These are phyloP conservation scores for Solanum virginianum DNA, from an alignment of 257 asterid species.

Conservation along the genomic window DNA sequence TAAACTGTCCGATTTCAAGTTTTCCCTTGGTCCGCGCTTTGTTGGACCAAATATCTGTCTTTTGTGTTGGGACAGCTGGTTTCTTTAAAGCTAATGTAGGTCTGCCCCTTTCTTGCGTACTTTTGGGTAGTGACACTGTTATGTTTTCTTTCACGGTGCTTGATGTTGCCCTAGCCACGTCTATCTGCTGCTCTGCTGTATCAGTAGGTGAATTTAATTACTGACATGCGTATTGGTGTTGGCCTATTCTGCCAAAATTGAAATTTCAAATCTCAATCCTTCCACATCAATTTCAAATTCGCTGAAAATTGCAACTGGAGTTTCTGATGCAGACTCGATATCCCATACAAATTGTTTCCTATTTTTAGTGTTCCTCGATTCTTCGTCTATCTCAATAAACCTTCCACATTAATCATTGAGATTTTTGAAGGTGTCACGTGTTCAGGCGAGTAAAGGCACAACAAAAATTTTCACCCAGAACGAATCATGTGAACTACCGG, in stretches of 20 bases:
- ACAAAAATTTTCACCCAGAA: neutral
- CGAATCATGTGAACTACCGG: neutral
- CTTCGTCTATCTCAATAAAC: neutral
- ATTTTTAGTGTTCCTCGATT: neutral
- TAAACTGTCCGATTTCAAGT: too few species aligned
- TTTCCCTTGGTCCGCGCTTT: too few species aligned
- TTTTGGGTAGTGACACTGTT: neutral
- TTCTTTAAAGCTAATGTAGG: too few species aligned
- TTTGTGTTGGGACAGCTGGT: too few species aligned
- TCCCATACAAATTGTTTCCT: neutral
- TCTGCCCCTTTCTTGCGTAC: neutral
- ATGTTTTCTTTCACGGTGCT: neutral
- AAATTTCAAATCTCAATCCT: too few species aligned
- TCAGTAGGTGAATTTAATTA: too few species aligned
- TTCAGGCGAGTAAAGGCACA: neutral
- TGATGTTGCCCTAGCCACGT: neutral
- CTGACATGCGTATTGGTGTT: neutral
- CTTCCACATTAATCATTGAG: neutral
- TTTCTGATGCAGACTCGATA: neutral
- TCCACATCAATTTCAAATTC: neutral
- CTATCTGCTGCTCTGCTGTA: too few species aligned
- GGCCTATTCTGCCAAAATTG: too few species aligned
- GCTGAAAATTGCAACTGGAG: neutral
- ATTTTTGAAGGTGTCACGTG: neutral
- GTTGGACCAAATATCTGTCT: too few species aligned